These are phyloP conservation scores for Hypoxylon lienhwacheense DNA, from an alignment of 495 filamentous ascomycete species.

Conservation along the genomic window DNA sequence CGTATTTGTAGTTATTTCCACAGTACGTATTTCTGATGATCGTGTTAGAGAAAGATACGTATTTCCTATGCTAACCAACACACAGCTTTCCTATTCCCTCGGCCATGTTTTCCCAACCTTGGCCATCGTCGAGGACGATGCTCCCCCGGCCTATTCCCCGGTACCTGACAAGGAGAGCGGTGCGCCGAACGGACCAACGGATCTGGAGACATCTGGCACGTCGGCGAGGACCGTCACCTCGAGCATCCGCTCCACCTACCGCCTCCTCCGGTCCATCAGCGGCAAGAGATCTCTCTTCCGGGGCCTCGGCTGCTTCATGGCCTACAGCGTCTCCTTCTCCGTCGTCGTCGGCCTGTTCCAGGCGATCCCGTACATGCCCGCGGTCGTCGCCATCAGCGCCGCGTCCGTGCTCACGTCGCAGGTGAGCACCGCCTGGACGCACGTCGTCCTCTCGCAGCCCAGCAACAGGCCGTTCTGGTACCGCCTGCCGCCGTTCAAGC, in stretches of 20 bases:
- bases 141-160: conserved; percentile 43
- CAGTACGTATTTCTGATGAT: conserved; percentile 32
- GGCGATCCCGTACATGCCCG: conserved; percentile 5
- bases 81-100: conserved; percentile 45
- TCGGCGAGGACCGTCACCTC: conserved; percentile 39
- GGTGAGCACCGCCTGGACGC: conserved; percentile 15
- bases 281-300: conserved; percentile 17
- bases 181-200: neutral
- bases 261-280: conserved; percentile 31
- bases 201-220: conserved; percentile 9
- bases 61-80: neutral
- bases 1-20: conserved; percentile 30
- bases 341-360: neutral
- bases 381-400: neutral
- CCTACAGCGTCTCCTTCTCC: neutral
- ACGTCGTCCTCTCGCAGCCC: conserved; percentile 18
- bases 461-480: conserved; percentile 9
- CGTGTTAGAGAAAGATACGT: neutral
- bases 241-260: conserved; percentile 40
- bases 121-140: conserved; percentile 47
- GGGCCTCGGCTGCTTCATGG: conserved; percentile 3
- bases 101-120: conserved; percentile 39
- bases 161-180: conserved; percentile 21
- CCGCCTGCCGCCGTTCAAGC: conserved; percentile 11
- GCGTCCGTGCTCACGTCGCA: conserved; percentile 10